Evolutionary conservation across 768 basidiomycete species (phyloP), one percentile per base, ranked within the genome.

Genomic region (Gymnopilus junonius): DNA sequence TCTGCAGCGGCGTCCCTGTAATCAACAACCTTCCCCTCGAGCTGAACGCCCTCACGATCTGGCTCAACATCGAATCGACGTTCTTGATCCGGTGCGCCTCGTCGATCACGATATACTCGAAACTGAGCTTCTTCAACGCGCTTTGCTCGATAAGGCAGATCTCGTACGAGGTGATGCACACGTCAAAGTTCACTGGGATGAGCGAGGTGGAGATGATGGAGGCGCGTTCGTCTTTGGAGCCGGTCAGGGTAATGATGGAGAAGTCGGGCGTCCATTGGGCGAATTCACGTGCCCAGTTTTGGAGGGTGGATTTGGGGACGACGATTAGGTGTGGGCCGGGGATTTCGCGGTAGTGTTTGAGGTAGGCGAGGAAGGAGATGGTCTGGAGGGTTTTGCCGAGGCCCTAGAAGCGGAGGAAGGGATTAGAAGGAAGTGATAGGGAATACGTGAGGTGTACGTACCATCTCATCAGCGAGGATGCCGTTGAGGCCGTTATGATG

Each of bases 51-150:
- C 97, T 87, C 51, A 99, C 94, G 70, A 99, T 98, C 77, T 97
- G 94, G 15, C 90, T 90, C 15, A 99, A 85, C 70, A 99, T 91
- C 12, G 94, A 97, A 74, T 98, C 94, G 68, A 97, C 95, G 74
- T 99, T 99, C 81, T 99, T 99, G 85, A 99, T 99, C 23, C 97
- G 91, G 72, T 99, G 97, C 0, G 97, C 97, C 78, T 99, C 97
- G 77, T 99, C 97, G 71, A 99, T 99, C 67, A 92, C 87, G 75
- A 98, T 98, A 77, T 99, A 99, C 75, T 97, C 94, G 80, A 98
- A 99, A 0, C 91, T 91, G 75, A 98, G 94, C 75, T 97, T 97
- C 77, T 94, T 94, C 65, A 99, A 82, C 0, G 91, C 85, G n/a
- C 87, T 83, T 76, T 95, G 95, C 74, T 99, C 97, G 67, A 97